These are phyloP conservation scores for Strobilomyces confusus DNA, from an alignment of 768 basidiomycete genomes.

Conservation along the genomic window DNA sequence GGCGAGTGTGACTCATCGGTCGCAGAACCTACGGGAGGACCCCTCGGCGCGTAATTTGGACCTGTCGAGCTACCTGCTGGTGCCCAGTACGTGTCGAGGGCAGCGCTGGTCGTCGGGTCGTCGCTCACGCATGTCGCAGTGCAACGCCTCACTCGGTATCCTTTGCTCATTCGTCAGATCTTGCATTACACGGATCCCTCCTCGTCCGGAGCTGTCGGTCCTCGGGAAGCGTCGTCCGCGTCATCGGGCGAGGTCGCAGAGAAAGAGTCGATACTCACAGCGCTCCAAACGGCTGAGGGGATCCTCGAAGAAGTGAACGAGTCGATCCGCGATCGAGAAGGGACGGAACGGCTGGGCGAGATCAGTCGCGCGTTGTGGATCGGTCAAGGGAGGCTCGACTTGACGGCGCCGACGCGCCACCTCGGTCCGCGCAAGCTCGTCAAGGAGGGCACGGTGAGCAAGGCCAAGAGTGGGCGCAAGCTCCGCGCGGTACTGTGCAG, in stretches of 20 bases:
- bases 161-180: slow-evolving; percentile 84
- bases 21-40: slow-evolving; percentile 72
- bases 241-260: slow-evolving; percentile 40
- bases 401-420: slow-evolving; percentile 85
- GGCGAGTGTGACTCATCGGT: background rate
- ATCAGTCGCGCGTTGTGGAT: slow-evolving; percentile 85
- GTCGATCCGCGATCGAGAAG: slow-evolving; percentile 79
- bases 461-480: slow-evolving; percentile 81
- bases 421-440: slow-evolving; percentile 79
- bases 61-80: slow-evolving; percentile 84
- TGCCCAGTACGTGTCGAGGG: slow-evolving; percentile 63
- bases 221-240: background rate
- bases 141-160: slow-evolving; percentile 96
- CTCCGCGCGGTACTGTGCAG: slow-evolving; percentile 79
- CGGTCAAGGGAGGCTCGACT: slow-evolving; percentile 80
- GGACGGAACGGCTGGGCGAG: slow-evolving; percentile 63
- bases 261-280: slow-evolving; percentile 45
- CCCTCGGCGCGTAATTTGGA: slow-evolving; percentile 78
- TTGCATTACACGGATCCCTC: slow-evolving; percentile 66
- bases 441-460: slow-evolving; percentile 72
- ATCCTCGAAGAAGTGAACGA: slow-evolving; percentile 86
- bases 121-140: slow-evolving; percentile 41
- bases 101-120: background rate
- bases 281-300: slow-evolving; percentile 63
- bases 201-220: background rate